phyloP scores from a whole-genome alignment of 169 alveolate genomes.

The Plasmodium relictum region DNA sequence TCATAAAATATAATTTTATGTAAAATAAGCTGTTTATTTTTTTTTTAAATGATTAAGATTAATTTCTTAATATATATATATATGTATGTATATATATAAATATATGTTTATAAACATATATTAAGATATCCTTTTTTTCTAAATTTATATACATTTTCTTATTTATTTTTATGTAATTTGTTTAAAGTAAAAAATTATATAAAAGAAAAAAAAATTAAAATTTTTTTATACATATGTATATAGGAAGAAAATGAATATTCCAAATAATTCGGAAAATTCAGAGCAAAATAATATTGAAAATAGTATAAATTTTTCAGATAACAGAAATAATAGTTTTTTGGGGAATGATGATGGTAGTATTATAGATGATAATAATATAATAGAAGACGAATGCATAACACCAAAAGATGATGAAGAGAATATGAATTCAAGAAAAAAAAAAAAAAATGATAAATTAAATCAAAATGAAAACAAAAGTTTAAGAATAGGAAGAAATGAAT shows the following conservation, averaged over 20 bases:
- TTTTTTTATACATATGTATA: slow-evolving; percentile 11
- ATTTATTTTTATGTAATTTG: neutral
- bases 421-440: slow-evolving; percentile 44
- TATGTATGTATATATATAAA: neutral
- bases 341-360: slow-evolving; percentile 66
- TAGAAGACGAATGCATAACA: slow-evolving; percentile 65
- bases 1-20: too few species aligned
- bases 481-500: slow-evolving; percentile 7
- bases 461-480: slow-evolving; percentile 28
- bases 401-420: slow-evolving; percentile 74
- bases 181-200: neutral
- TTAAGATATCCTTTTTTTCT: neutral
- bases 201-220: neutral
- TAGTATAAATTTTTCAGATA: slow-evolving; percentile 10
- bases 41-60: neutral
- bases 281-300: slow-evolving; percentile 8
- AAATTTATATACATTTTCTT: neutral
- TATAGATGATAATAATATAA: slow-evolving; percentile 50
- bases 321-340: neutral
- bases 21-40: neutral
- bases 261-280: slow-evolving; percentile 20
- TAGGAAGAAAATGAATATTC: slow-evolving; percentile 27
- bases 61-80: neutral
- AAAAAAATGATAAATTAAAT: slow-evolving; percentile 33
- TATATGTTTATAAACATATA: neutral